Evolutionary conservation across 352 stramenopile species (phyloP).

Genomic region (Globisporangium yorkense): DNA sequence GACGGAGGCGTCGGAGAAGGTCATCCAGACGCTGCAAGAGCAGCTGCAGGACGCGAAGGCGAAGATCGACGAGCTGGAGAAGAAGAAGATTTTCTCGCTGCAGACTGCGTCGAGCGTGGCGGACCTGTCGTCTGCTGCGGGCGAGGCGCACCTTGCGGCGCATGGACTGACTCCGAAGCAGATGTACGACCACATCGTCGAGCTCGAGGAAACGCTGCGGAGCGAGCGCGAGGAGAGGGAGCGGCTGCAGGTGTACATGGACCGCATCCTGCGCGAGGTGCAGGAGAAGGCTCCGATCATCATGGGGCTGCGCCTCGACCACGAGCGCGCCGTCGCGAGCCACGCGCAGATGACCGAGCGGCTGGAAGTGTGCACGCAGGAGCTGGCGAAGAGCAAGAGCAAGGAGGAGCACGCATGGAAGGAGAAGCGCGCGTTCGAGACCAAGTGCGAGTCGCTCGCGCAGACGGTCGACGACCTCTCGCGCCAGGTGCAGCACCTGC

Average conservation of each 20-base stretch:
- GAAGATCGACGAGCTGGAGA: constrained; percentile 49
- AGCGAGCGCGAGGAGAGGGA: constrained; percentile 79
- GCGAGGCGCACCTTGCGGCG: constrained; percentile 55
- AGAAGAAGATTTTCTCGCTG: constrained; percentile 53
- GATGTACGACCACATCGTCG: constrained; percentile 85
- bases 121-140: constrained; percentile 52
- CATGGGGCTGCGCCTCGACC: constrained; percentile 84
- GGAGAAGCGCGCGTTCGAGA: constrained; percentile 62
- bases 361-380: constrained; percentile 54
- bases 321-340: constrained; percentile 84
- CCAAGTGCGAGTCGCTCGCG: constrained; percentile 66
- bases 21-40: constrained; percentile 47
- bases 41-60: constrained; percentile 50
- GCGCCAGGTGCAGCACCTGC: constrained; percentile 87
- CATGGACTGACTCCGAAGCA: constrained; percentile 82
- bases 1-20: constrained; percentile 39
- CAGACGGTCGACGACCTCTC: constrained; percentile 88
- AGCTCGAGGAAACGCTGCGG: constrained; percentile 81
- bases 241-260: constrained; percentile 87
- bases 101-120: constrained; percentile 46
- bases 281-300: constrained; percentile 89
- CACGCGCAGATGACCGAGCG: constrained; percentile 72
- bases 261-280: constrained; percentile 91
- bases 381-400: constrained; percentile 66
- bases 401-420: constrained; percentile 57